Percentiles rank a stretch among this genome's conserved stretches.
Evolutionary conservation across 768 basidiomycete species (phyloP).

Genomic region (Suillus sp.): DNA sequence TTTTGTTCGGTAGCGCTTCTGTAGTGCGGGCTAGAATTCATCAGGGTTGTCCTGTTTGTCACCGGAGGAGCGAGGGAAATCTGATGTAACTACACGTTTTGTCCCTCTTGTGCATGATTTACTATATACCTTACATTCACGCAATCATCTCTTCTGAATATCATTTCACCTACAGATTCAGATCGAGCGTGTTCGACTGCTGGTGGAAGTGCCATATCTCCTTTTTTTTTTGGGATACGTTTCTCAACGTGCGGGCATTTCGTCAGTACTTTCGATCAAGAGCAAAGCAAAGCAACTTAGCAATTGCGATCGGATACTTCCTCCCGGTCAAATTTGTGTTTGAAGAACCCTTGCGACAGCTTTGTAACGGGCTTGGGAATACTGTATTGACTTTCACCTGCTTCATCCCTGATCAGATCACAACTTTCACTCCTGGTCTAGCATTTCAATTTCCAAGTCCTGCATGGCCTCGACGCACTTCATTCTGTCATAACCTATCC

Average conservation of each 20-base stretch:
- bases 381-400: background rate
- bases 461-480: conserved; percentile 15
- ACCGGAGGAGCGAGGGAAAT: conserved; percentile 55
- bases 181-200: background rate
- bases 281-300: background rate
- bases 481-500: conserved; percentile 26
- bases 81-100: conserved; percentile 21
- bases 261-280: background rate
- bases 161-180: background rate
- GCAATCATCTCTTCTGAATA: background rate
- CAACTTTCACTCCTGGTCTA: background rate
- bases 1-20: conserved; percentile 54
- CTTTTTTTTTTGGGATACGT: background rate
- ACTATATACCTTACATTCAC: conserved; percentile 11
- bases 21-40: conserved; percentile 64
- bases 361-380: background rate
- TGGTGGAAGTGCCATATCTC: background rate
- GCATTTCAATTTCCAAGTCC: conserved; percentile 26
- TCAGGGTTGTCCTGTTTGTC: conserved; percentile 80
- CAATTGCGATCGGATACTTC: background rate
- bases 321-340: background rate
- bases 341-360: background rate
- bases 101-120: conserved; percentile 5
- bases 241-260: background rate
- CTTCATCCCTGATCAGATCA: background rate